phyloP scores from a whole-genome alignment of 1,139 yeast genomes.

The Yamadazyma spencermartinsiae region DNA sequence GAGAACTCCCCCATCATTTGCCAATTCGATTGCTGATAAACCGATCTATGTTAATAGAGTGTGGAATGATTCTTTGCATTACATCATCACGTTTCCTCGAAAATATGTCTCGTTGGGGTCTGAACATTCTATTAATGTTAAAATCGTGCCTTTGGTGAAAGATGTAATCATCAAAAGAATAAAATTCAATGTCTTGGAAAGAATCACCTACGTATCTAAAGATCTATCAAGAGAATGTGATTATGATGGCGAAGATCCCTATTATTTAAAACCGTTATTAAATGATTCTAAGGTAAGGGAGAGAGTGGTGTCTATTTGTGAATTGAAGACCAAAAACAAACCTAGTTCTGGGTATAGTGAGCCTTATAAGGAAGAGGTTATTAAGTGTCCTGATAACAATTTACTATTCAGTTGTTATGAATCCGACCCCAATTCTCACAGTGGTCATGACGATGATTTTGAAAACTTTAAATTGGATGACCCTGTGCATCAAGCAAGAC shows the following conservation, averaged over 20 bases:
- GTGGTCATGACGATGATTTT: constrained; percentile 14
- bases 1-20: constrained; percentile 79
- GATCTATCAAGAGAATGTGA: constrained; percentile 57
- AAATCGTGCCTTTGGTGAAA: constrained; percentile 71
- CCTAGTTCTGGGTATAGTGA: constrained; percentile 29
- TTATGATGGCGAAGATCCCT: constrained; percentile 52
- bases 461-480: constrained; percentile 15
- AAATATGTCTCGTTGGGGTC: constrained; percentile 75
- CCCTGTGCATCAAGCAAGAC: constrained; percentile 3
- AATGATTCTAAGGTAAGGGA: constrained; percentile 43
- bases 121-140: constrained; percentile 60
- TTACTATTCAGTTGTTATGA: constrained; percentile 59
- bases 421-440: constrained; percentile 14
- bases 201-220: constrained; percentile 65
- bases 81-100: constrained; percentile 74
- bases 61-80: constrained; percentile 80
- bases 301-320: constrained; percentile 57
- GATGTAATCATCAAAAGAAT: constrained; percentile 70
- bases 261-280: constrained; percentile 20
- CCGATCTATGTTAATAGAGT: constrained; percentile 80
- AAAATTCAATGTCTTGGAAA: constrained; percentile 70
- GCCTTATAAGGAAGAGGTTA: constrained; percentile 64
- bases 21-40: constrained; percentile 70
- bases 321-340: constrained; percentile 56
- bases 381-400: constrained; percentile 60